Evolutionary conservation across 192 early-diverging fungal species (phyloP), one percentile per base, ranked within the genome.

Genomic region (Backusella westeae): DNA sequence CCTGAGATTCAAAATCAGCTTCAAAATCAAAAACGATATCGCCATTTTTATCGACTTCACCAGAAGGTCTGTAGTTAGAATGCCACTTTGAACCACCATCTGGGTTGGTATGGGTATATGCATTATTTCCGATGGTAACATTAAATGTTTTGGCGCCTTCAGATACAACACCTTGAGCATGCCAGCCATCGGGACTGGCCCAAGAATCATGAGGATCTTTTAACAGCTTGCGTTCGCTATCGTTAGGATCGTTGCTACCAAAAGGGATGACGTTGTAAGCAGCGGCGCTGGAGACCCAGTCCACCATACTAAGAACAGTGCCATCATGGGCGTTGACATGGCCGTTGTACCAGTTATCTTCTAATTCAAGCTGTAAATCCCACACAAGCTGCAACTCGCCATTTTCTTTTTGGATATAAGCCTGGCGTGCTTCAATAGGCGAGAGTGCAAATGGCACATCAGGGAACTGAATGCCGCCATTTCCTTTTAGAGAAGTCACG

Each of bases 111-210:
- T 97, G 95, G 21, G 96, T 93, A 82, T 89, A 96, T 44, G 94
- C 97, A 81, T 98, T 98, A 87, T 97, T 98, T 15, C 97, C 97
- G 34, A 89, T 80, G 10, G 95, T 98, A 17, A 82, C 86, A 49
- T 90, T 93, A 75, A 86, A 90, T 1, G 65, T 82, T 39, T 82
- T 82, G 78, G 52, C 34, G 19, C 70, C 75, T 35, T 53, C 71
- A 32, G 42, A 35, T 56, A 42, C 32, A 59, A 23, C 23, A 17
- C 44, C 86, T 67, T 91, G 87, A 46, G 88, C 85, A 80, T 96
- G 93, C 91, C 96, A 96, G 19, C 94, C 93, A 23, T 88, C 53
- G 21, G 89, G 93, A 1, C 92, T 93, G 1, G 90, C 87, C 12
- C 78, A 67, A 7, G 59, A 23, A 75, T 92, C 83, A 23, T 89